These are phyloP conservation scores for Mycena floridula DNA, from an alignment of 768 basidiomycete genomes.

Conservation along the genomic window DNA sequence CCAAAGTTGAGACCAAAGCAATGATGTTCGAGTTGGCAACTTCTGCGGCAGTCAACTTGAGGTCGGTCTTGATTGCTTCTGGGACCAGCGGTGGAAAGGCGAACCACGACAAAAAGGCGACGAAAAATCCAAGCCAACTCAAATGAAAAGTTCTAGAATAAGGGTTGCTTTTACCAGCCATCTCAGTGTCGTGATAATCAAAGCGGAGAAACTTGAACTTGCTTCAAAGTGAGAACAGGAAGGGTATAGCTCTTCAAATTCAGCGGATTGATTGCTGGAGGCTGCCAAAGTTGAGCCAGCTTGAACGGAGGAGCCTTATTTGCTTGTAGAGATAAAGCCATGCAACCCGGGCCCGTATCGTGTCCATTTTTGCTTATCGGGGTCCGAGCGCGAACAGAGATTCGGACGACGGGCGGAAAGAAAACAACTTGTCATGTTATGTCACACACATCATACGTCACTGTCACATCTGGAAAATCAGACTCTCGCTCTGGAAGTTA, in stretches of 20 bases:
- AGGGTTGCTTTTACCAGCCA: too few relatives aligned
- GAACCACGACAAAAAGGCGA: slow-evolving; percentile 49
- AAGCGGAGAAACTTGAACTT: too few relatives aligned
- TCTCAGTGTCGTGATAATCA: too few relatives aligned
- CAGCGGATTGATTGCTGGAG: slow-evolving; percentile 37
- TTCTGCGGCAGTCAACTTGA: slow-evolving; percentile 39
- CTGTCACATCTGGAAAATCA: too few relatives aligned
- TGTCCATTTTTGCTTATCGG: too few relatives aligned
- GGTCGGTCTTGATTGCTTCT: slow-evolving; percentile 46
- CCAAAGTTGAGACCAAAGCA: slow-evolving; percentile 40
- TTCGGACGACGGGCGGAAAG: too few relatives aligned
- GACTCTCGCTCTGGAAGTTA: too few relatives aligned
- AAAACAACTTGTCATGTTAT: too few relatives aligned
- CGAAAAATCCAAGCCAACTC: slow-evolving; percentile 35
- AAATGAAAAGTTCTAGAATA: slow-evolving; percentile 49
- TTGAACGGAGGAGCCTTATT: slow-evolving; percentile 19
- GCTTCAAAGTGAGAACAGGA: slow-evolving; percentile 42
- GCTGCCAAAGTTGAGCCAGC: slow-evolving; percentile 26
- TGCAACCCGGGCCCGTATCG: too few relatives aligned
- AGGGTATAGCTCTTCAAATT: slow-evolving; percentile 48
- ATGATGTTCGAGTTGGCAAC: slow-evolving; percentile 47
- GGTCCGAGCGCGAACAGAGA: too few relatives aligned
- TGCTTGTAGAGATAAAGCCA: too few relatives aligned
- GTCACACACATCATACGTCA: too few relatives aligned
- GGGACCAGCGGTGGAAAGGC: slow-evolving; percentile 58